These are phyloP conservation scores for Penicillium janthinellum DNA, from an alignment of 2,329 filamentous ascomycete genomes.

Conservation along the genomic window DNA sequence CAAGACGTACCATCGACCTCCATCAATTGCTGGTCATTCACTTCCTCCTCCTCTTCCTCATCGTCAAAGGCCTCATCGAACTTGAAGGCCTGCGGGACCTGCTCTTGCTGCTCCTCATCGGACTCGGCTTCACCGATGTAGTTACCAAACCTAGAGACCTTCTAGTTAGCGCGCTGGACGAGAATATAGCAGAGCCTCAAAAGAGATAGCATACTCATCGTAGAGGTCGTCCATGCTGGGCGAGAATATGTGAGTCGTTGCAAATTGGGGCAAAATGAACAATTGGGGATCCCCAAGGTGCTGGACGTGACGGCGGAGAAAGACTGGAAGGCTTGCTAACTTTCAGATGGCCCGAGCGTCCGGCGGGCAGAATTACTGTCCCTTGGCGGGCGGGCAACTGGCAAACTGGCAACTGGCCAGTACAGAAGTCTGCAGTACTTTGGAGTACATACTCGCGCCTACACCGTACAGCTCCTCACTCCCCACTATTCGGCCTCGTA, in stretches of 20 bases:
- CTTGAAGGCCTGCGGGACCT: slow-evolving; percentile 78
- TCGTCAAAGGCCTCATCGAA: slow-evolving; percentile 70
- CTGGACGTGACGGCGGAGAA: slow-evolving; percentile 24
- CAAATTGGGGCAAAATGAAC: slow-evolving; percentile 4
- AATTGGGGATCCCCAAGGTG: slow-evolving; percentile 15
- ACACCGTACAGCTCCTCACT: slow-evolving; percentile 33
- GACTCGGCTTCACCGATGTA: slow-evolving; percentile 95
- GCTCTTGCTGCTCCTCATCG: slow-evolving; percentile 78
- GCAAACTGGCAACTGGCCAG: too few relatives aligned
- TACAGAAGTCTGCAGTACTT: too few relatives aligned
- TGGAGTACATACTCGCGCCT: slow-evolving; percentile 24
- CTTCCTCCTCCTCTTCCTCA: slow-evolving; percentile 61
- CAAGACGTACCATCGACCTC: slow-evolving; percentile 73
- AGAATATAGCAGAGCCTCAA: slow-evolving; percentile 1
- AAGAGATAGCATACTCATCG: slow-evolving; percentile 69
- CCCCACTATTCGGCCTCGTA: slow-evolving; percentile 17
- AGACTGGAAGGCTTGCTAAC: slow-evolving; percentile 21
- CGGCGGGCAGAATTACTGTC: neutral
- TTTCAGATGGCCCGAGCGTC: slow-evolving; percentile 28
- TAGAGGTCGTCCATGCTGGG: slow-evolving; percentile 88
- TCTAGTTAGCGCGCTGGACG: slow-evolving; percentile 19
- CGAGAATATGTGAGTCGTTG: slow-evolving; percentile 7
- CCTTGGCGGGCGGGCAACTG: too few relatives aligned
- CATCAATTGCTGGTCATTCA: slow-evolving; percentile 82
- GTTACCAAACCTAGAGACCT: slow-evolving; percentile 77